phyloP scores from a whole-genome alignment of 2,329 filamentous ascomycete species.

The Fusarium abutilonis region DNA sequence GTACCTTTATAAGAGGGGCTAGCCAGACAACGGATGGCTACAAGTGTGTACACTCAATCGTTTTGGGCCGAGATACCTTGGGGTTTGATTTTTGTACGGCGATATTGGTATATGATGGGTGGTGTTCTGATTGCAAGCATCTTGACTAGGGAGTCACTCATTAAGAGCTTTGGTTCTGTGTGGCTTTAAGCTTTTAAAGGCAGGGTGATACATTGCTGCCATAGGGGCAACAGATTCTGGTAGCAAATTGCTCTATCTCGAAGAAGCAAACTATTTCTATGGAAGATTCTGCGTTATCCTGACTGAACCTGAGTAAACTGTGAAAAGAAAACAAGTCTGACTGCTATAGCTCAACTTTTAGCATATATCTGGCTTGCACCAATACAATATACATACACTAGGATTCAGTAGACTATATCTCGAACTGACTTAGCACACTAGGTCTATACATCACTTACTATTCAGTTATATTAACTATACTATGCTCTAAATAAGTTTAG shows the following conservation, averaged over 20 bases:
- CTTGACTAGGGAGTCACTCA: conserved; percentile 14
- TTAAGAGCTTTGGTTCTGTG: conserved; percentile 8
- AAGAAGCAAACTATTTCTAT: background rate
- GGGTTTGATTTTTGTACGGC: conserved; percentile 8
- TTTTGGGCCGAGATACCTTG: conserved; percentile 32
- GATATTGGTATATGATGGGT: background rate
- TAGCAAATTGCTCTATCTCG: conserved; percentile 11
- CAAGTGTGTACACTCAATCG: conserved; percentile 28
- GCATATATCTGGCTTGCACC: background rate
- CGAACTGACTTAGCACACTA: too few relatives aligned
- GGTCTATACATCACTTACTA: background rate
- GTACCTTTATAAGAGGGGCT: conserved; percentile 36
- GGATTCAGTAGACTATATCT: too few relatives aligned
- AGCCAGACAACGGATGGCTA: conserved; percentile 16
- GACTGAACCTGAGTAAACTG: too few relatives aligned
- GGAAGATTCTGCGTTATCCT: background rate
- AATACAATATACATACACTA: background rate
- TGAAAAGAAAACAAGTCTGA: too few relatives aligned
- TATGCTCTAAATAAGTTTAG: background rate
- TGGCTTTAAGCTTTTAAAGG: background rate
- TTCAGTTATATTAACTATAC: background rate
- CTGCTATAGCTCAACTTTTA: too few relatives aligned
- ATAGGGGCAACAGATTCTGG: background rate
- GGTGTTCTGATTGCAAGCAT: conserved; percentile 7
- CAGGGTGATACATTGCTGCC: conserved; percentile 2